Evolutionary conservation across 2,329 filamentous ascomycete genomes (phyloP).

Genomic region (Aspergillus sp.): DNA sequence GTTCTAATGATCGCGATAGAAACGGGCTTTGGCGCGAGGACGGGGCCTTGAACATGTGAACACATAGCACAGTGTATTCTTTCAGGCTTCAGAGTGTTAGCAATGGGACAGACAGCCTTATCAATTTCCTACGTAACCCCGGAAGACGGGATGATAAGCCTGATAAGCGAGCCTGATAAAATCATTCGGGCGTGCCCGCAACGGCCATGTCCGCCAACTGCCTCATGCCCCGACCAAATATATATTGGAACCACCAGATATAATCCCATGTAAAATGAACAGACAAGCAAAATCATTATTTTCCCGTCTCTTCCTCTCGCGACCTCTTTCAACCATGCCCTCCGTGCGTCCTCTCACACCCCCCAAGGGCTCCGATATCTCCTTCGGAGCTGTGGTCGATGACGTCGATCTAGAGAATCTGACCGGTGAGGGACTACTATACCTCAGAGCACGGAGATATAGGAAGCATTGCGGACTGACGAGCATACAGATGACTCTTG

Average conservation of each 20-base stretch:
- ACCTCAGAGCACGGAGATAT: background rate
- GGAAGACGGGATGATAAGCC: no score
- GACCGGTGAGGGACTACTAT: conserved; percentile 49
- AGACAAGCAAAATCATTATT: background rate
- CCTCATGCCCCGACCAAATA: background rate
- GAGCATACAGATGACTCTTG: conserved; percentile 60
- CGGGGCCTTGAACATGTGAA: no score
- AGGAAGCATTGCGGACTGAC: conserved; percentile 6
- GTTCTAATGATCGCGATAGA: no score
- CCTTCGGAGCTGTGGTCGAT: conserved; percentile 62
- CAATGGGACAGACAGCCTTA: no score
- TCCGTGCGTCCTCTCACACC: conserved; percentile 22
- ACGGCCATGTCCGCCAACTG: background rate
- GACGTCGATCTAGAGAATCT: conserved; percentile 63
- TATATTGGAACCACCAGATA: background rate
- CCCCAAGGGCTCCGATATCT: conserved; percentile 38
- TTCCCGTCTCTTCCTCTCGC: background rate
- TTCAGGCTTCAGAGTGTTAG: no score
- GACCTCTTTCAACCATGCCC: background rate
- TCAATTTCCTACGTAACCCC: no score
- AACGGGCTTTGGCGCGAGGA: no score
- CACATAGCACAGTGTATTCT: no score
- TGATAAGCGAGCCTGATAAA: background rate
- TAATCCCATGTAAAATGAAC: background rate
- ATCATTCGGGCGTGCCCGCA: background rate